Percentiles rank a stretch among this genome's conserved stretches.
phyloP scores from a whole-genome alignment of 2,329 filamentous ascomycete genomes.

The Fusarium avenaceum region DNA sequence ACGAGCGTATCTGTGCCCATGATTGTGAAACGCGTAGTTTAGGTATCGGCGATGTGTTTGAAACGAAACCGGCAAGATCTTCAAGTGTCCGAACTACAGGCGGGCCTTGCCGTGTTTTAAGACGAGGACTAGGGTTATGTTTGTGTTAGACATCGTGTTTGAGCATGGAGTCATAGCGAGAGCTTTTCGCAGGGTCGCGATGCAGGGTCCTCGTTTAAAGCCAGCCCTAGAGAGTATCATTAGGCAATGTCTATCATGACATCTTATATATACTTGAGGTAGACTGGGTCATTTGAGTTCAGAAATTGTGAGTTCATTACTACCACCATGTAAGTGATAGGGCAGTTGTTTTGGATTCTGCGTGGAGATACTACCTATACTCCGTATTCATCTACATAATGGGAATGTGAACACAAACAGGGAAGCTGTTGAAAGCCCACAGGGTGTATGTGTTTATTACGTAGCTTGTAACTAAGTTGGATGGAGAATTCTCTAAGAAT shows the following conservation, averaged over 20 bases:
- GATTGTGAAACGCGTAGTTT: conserved; percentile 6
- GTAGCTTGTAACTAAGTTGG: background rate
- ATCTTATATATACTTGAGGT: too few species aligned
- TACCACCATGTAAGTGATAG: too few species aligned
- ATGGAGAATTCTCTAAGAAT: background rate
- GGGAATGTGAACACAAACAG: background rate
- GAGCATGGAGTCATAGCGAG: background rate
- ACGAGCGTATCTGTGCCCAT: background rate
- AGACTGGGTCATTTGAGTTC: too few species aligned
- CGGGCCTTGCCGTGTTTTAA: conserved; percentile 7
- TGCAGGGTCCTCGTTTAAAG: background rate
- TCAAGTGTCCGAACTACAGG: background rate
- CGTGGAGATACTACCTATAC: background rate
- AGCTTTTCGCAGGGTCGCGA: background rate
- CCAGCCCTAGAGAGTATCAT: background rate
- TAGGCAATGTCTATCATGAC: too few species aligned
- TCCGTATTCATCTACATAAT: background rate
- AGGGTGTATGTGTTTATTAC: background rate
- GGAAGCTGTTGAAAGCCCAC: background rate
- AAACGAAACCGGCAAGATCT: background rate
- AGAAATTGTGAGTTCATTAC: too few species aligned
- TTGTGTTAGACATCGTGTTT: background rate
- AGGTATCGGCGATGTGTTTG: background rate
- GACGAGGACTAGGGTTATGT: background rate
- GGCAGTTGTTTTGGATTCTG: too few species aligned